Evolutionary conservation across 2,329 filamentous ascomycete species (phyloP).

Genomic region (Elsinoe perseae): DNA sequence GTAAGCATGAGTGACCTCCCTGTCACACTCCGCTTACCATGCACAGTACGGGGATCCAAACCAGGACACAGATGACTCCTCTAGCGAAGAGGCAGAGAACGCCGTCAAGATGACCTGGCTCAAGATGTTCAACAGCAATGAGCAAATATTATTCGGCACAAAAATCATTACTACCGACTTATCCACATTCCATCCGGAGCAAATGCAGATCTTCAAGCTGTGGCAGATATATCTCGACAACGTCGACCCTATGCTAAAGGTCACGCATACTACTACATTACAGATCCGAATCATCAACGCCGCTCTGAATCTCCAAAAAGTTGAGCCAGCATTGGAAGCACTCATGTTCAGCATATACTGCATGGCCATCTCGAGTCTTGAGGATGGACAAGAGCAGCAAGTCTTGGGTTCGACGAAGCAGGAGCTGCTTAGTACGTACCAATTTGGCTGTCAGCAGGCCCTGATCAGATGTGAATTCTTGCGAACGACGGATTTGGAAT

Average conservation of each 20-base stretch:
- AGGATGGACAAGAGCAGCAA: conserved; percentile 45
- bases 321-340: conserved; percentile 54
- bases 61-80: conserved; percentile 20
- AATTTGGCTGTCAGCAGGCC: conserved; percentile 41
- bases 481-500: conserved; percentile 36
- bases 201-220: conserved; percentile 58
- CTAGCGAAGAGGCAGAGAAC: conserved; percentile 31
- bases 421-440: conserved; percentile 36
- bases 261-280: conserved; percentile 63
- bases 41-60: background rate
- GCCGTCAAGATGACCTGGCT: conserved; percentile 42
- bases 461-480: conserved; percentile 39
- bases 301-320: conserved; percentile 46
- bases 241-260: conserved; percentile 65
- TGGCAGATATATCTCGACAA: conserved; percentile 71
- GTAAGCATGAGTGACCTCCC: background rate
- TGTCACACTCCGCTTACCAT: background rate
- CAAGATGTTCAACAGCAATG: conserved; percentile 33
- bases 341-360: conserved; percentile 60
- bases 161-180: conserved; percentile 37
- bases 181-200: conserved; percentile 51
- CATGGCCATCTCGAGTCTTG: conserved; percentile 51
- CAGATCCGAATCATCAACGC: conserved; percentile 59
- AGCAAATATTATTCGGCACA: conserved; percentile 49
- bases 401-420: conserved; percentile 33